Conservation (phyloP, 352 stramenopile species). For the Globisporangium mamillatum region DNA sequence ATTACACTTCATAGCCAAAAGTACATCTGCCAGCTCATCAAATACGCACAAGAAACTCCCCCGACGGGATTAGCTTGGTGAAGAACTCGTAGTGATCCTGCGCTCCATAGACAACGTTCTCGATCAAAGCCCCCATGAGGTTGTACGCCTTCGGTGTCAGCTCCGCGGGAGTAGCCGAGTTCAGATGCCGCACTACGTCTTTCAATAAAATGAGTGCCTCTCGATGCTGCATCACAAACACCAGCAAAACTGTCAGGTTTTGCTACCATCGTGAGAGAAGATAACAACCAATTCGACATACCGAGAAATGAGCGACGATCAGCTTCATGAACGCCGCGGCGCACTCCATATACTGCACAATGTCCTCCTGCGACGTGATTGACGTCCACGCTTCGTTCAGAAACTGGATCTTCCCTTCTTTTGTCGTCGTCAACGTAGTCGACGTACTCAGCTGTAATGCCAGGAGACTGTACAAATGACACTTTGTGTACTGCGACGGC, state of each 20-base stretch:
- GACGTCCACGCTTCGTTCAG: conserved; percentile 84
- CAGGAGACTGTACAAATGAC: conserved; percentile 71
- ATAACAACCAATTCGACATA: conserved; percentile 13
- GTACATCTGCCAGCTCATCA: not conserved
- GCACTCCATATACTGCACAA: conserved; percentile 81
- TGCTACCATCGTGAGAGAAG: not conserved
- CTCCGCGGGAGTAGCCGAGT: conserved; percentile 50
- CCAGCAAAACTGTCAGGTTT: not conserved
- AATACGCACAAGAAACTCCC: conserved; percentile 55
- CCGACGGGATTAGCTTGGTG: conserved; percentile 67
- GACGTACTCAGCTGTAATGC: conserved; percentile 53
- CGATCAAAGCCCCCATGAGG: conserved; percentile 64
- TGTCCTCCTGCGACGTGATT: conserved; percentile 67
- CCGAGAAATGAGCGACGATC: conserved; percentile 80
- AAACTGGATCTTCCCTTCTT: conserved; percentile 66
- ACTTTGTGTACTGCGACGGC: conserved; percentile 55
- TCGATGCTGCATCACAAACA: conserved; percentile 31
- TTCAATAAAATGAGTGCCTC: conserved; percentile 85
- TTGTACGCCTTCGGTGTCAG: conserved; percentile 68
- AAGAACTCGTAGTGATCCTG: conserved; percentile 71
- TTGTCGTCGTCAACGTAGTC: conserved; percentile 26
- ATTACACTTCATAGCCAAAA: not conserved
- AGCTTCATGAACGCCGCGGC: conserved; percentile 83
- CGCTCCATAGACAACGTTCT: conserved; percentile 75
- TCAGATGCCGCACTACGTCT: conserved; percentile 82